Percentiles rank a stretch among this genome's conserved stretches.
Conservation (phyloP, 139 green algal species). For the Mychonastes homosphaera region DNA sequence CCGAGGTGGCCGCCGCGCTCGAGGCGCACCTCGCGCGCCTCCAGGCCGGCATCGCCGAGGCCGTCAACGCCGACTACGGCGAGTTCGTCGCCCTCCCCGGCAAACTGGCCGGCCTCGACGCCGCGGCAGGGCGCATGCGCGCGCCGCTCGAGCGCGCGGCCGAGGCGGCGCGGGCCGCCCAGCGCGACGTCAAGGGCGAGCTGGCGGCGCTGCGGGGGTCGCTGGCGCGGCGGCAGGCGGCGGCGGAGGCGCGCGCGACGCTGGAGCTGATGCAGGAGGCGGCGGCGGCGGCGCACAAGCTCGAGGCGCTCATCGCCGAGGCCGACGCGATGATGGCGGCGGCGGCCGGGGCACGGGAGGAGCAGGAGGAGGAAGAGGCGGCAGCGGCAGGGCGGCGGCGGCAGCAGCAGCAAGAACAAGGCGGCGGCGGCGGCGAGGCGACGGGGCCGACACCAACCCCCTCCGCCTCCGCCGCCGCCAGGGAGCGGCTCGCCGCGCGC, state of each 20-base stretch:
- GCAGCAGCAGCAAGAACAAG: not conserved
- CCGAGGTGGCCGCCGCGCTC: not conserved
- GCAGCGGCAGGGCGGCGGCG: slow-evolving; percentile 2
- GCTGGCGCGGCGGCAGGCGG: slow-evolving; percentile 55
- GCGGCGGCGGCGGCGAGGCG: not conserved
- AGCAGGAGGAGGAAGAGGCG: slow-evolving; percentile 4
- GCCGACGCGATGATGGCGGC: too few relatives aligned
- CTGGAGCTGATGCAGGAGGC: slow-evolving; percentile 84
- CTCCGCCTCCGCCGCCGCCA: not conserved
- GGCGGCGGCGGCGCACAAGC: slow-evolving; percentile 72
- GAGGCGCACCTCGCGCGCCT: not conserved
- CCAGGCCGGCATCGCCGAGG: slow-evolving; percentile 74
- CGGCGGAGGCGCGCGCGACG: slow-evolving; percentile 47
- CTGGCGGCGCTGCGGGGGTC: slow-evolving; percentile 54
- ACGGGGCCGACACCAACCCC: not conserved
- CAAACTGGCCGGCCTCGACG: slow-evolving; percentile 76
- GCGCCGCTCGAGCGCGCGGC: slow-evolving; percentile 39
- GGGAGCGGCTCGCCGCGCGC: slow-evolving; percentile 47
- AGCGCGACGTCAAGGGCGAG: slow-evolving; percentile 36
- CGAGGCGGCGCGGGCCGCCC: slow-evolving; percentile 6
- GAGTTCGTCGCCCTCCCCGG: slow-evolving; percentile 85
- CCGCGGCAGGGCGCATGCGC: slow-evolving; percentile 70
- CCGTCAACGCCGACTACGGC: slow-evolving; percentile 92
- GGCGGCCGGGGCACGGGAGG: slow-evolving; percentile 5
- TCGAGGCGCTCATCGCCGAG: slow-evolving; percentile 88